Conservation (phyloP, 2,329 filamentous ascomycete genomes). For the Alternaria incomplexa region DNA sequence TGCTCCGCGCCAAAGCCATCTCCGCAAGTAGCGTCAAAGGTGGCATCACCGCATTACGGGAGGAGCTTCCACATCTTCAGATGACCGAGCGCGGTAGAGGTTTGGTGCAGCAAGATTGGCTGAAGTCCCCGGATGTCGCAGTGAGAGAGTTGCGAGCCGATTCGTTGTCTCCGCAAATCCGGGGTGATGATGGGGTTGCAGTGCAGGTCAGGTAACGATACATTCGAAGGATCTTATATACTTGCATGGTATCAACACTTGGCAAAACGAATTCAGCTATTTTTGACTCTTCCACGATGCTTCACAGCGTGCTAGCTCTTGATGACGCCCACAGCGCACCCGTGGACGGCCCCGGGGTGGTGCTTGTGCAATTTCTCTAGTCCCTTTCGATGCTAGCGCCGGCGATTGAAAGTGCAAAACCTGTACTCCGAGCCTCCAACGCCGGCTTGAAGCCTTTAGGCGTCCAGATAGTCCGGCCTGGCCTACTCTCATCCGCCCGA, state of each 20-base stretch:
- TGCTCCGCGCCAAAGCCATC: conserved; percentile 23
- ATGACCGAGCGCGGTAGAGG: conserved; percentile 9
- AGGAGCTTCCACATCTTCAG: conserved; percentile 17
- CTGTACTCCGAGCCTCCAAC: neutral
- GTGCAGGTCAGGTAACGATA: neutral
- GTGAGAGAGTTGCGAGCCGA: conserved; percentile 4
- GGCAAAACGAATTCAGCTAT: neutral
- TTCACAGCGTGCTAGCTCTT: neutral
- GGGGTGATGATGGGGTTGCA: neutral
- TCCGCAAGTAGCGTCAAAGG: conserved; percentile 24
- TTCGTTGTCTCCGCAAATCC: conserved; percentile 6
- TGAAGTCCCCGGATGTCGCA: neutral
- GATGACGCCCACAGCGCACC: neutral
- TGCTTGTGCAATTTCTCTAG: neutral
- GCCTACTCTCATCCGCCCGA: neutral
- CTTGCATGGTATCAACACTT: neutral
- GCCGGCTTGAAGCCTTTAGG: neutral
- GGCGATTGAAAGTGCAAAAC: conserved; percentile 1
- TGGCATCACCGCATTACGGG: conserved; percentile 15
- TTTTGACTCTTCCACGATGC: neutral
- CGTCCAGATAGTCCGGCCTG: neutral
- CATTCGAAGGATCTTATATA: neutral
- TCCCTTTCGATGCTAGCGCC: neutral
- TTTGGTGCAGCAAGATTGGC: conserved; percentile 9
- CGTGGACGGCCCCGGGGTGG: neutral